These are phyloP conservation scores for Exophiala oligosperma DNA, from an alignment of 2,329 filamentous ascomycete genomes.

Conservation along the genomic window DNA sequence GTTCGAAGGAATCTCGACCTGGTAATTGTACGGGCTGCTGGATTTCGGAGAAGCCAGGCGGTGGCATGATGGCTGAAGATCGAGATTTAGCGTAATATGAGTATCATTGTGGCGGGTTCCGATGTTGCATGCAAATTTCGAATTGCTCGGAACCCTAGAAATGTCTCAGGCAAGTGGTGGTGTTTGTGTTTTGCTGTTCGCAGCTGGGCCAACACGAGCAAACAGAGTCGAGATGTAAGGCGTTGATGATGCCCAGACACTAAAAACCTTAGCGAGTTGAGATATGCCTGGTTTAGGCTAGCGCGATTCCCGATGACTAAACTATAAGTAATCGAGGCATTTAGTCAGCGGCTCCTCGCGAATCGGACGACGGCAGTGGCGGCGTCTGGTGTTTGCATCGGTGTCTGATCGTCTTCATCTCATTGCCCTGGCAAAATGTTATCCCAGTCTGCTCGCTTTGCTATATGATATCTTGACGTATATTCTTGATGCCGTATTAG, in stretches of 20 bases:
- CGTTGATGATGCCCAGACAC: neutral
- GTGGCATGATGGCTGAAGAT: slow-evolving; percentile 12
- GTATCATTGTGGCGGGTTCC: neutral
- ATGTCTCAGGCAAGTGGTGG: too few relatives aligned
- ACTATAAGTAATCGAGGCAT: neutral
- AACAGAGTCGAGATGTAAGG: neutral
- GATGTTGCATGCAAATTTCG: neutral
- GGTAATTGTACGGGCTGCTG: slow-evolving; percentile 32
- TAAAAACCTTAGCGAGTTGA: neutral
- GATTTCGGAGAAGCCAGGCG: slow-evolving; percentile 25
- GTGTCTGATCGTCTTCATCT: neutral
- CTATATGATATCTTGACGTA: neutral
- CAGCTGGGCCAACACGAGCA: neutral
- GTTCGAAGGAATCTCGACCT: slow-evolving; percentile 88
- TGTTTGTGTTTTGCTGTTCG: neutral
- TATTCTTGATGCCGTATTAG: neutral
- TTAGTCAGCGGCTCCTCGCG: neutral
- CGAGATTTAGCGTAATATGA: neutral
- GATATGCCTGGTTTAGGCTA: neutral
- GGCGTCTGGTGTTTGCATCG: neutral
- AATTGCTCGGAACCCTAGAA: neutral
- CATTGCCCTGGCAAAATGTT: neutral
- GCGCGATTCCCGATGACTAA: neutral
- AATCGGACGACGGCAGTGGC: neutral
- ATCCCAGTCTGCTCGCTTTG: neutral